Conservation (phyloP, 306 rosid genomes). For the Purshia tridentata region DNA sequence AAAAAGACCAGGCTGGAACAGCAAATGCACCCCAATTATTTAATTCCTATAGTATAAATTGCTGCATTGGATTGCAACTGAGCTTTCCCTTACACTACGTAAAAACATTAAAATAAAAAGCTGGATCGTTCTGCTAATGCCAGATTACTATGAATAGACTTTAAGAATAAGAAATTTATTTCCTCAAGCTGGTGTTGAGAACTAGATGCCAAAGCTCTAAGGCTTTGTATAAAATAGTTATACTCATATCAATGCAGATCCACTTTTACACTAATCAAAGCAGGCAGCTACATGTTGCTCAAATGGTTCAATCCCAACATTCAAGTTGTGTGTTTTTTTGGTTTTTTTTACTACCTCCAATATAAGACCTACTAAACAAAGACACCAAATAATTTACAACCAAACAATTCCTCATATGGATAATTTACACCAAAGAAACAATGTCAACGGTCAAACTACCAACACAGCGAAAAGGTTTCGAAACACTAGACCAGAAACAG, state of each 20-base stretch:
- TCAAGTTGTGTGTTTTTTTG: background rate
- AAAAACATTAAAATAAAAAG: background rate
- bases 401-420: constrained; percentile 13
- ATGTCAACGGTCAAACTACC: constrained; percentile 32
- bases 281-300: background rate
- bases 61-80: background rate
- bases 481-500: background rate
- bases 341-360: background rate
- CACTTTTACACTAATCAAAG: background rate
- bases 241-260: background rate
- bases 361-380: constrained; percentile 22
- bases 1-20: constrained; percentile 7
- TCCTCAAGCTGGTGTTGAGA: too few species aligned
- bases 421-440: constrained; percentile 41
- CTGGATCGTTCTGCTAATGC: background rate
- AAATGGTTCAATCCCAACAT: background rate
- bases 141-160: background rate
- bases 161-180: too few species aligned
- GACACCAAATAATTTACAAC: constrained; percentile 20
- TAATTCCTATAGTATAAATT: background rate
- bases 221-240: background rate
- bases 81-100: constrained; percentile 6
- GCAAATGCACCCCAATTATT: background rate
- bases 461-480: background rate
- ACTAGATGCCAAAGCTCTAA: background rate